These are phyloP conservation scores for Sugiyamaella qingdaonensis DNA, from an alignment of 805 yeast species.

Conservation along the genomic window DNA sequence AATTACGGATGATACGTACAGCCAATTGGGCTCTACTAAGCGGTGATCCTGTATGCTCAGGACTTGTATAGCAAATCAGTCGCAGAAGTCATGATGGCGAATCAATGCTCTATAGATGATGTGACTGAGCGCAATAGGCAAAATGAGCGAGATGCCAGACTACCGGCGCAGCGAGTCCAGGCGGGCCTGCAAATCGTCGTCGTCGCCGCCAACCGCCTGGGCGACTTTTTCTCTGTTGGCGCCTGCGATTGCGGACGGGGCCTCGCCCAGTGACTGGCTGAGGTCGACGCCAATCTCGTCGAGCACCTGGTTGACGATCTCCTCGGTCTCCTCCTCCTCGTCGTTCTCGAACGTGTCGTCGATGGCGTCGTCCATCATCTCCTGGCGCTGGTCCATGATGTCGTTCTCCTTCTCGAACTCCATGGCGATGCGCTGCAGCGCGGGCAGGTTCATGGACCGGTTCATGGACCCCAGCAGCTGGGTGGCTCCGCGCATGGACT, in stretches of 20 bases:
- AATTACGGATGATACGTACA: no score
- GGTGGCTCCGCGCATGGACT: slow-evolving; percentile 88
- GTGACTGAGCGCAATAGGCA: no score
- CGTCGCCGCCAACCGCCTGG: slow-evolving; percentile 51
- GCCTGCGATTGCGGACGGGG: slow-evolving; percentile 40
- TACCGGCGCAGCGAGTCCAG: slow-evolving; percentile 71
- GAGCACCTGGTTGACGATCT: slow-evolving; percentile 81
- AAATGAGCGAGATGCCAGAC: no score
- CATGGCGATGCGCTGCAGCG: slow-evolving; percentile 82
- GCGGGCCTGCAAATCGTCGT: slow-evolving; percentile 86
- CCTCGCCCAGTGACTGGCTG: slow-evolving; percentile 43
- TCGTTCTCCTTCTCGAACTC: slow-evolving; percentile 94
- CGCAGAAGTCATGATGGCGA: no score
- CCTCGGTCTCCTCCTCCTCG: slow-evolving; percentile 76
- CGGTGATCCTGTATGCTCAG: no score
- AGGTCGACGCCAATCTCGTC: slow-evolving; percentile 95
- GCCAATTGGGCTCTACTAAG: no score
- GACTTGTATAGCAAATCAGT: no score
- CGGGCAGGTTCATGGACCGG: slow-evolving; percentile 84
- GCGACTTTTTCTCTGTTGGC: slow-evolving; percentile 41
- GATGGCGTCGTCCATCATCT: slow-evolving; percentile 96
- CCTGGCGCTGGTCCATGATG: slow-evolving; percentile 97
- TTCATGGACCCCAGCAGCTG: slow-evolving; percentile 78
- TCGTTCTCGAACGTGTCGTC: slow-evolving; percentile 96
- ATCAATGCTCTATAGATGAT: no score